These are phyloP conservation scores for Auriscalpium microsporum DNA, from an alignment of 768 basidiomycete species.

Conservation along the genomic window DNA sequence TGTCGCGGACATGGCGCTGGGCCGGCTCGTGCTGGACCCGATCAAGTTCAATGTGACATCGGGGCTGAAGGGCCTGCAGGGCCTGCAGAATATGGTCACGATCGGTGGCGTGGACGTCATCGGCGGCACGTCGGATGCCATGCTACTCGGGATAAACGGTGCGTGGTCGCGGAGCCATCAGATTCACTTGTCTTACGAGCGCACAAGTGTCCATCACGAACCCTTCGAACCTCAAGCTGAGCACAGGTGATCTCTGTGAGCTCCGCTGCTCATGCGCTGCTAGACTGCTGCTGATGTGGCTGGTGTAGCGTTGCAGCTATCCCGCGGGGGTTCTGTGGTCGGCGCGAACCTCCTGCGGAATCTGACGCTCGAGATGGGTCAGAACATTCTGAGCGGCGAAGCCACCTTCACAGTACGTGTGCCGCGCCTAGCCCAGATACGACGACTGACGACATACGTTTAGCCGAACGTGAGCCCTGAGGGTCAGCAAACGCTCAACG, in stretches of 20 bases:
- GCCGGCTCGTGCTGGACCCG: conserved; percentile 58
- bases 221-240: conserved; percentile 57
- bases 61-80: conserved; percentile 48
- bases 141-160: conserved; percentile 55
- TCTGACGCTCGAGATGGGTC: conserved; percentile 48
- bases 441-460: conserved; percentile 6
- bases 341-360: conserved; percentile 59
- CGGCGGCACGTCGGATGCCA: conserved; percentile 51
- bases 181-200: neutral
- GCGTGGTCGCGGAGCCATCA: conserved; percentile 3
- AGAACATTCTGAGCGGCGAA: conserved; percentile 37
- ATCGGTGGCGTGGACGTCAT: conserved; percentile 57
- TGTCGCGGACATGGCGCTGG: conserved; percentile 52
- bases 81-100: conserved; percentile 45
- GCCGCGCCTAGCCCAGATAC: neutral
- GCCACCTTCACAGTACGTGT: conserved; percentile 15
- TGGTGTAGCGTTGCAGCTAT: conserved; percentile 46
- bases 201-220: conserved; percentile 54
- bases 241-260: conserved; percentile 56
- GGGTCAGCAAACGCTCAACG: conserved; percentile 53
- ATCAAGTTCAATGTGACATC: conserved; percentile 68
- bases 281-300: neutral
- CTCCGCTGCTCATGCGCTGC: conserved; percentile 1
- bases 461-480: conserved; percentile 54
- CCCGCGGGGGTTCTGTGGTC: conserved; percentile 39